A percentile compares a stretch with the other conserved stretches of the same genome.
Evolutionary conservation across 2,329 filamentous ascomycete species (phyloP).

Genomic region (Pseudogymnoascus sp.): DNA sequence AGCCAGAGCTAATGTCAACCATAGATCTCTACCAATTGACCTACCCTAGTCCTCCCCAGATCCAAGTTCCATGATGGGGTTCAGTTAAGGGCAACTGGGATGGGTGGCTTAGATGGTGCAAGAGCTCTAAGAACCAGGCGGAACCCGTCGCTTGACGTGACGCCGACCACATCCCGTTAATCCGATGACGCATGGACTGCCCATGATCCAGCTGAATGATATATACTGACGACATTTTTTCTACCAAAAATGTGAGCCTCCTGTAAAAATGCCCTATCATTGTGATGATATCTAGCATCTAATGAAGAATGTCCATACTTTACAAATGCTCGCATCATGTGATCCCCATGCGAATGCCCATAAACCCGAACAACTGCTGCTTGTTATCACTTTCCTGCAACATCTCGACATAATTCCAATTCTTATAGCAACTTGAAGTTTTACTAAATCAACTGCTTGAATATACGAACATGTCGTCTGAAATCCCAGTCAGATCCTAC

Average conservation of each 20-base stretch:
- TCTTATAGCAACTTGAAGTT: neutral
- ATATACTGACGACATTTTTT: neutral
- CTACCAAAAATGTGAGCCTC: neutral
- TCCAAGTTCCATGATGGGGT: conserved; percentile 4
- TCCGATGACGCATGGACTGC: neutral
- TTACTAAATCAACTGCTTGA: neutral
- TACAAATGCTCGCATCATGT: conserved; percentile 1
- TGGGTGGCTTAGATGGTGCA: neutral
- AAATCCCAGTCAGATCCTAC: conserved; percentile 6
- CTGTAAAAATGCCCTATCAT: conserved; percentile 1
- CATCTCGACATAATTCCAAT: conserved; percentile 4
- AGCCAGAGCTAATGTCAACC: conserved; percentile 1
- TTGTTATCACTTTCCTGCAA: neutral
- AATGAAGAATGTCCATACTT: neutral
- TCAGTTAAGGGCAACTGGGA: neutral
- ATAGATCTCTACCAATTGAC: neutral
- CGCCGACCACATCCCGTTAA: neutral
- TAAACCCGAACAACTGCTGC: neutral
- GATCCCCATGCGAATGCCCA: neutral
- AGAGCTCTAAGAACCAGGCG: neutral
- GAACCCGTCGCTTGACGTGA: neutral
- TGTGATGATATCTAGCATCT: conserved; percentile 6
- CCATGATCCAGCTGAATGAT: neutral
- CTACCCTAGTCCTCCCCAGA: conserved; percentile 2
- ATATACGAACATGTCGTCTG: conserved; percentile 2